Conservation (phyloP, 176 grass and related monocot species). For the Olyra latifolia region DNA sequence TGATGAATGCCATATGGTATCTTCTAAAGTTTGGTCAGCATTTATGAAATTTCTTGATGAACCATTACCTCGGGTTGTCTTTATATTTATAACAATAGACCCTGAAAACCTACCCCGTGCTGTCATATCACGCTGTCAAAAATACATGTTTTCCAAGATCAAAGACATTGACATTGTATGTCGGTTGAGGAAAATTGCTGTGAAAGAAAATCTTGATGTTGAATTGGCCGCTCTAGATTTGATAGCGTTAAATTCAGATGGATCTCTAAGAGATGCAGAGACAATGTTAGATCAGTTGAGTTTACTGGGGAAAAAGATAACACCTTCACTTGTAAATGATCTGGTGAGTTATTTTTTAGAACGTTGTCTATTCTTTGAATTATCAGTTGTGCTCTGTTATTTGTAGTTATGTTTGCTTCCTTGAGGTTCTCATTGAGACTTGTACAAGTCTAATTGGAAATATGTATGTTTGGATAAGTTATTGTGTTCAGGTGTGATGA, state of each 20-base stretch:
- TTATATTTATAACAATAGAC: slow-evolving; percentile 92
- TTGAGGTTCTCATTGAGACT: slow-evolving; percentile 2
- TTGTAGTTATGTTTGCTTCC: slow-evolving; percentile 19
- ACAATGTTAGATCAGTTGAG: slow-evolving; percentile 95
- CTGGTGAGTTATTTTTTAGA: slow-evolving; percentile 58
- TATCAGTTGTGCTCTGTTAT: slow-evolving; percentile 7
- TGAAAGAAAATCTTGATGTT: slow-evolving; percentile 74
- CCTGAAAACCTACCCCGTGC: slow-evolving; percentile 67
- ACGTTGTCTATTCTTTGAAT: slow-evolving; percentile 7
- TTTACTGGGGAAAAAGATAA: slow-evolving; percentile 91
- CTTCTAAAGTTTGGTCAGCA: slow-evolving; percentile 76
- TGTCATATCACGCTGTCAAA: slow-evolving; percentile 85
- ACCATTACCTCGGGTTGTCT: slow-evolving; percentile 69
- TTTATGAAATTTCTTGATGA: slow-evolving; percentile 95
- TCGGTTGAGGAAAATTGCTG: slow-evolving; percentile 66
- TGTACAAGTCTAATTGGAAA: slow-evolving; percentile 21
- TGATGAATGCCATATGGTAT: slow-evolving; percentile 93
- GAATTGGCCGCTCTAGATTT: slow-evolving; percentile 91
- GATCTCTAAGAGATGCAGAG: slow-evolving; percentile 92
- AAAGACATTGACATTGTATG: slow-evolving; percentile 83
- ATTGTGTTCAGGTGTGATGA: not conserved
- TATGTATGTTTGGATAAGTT: slow-evolving; percentile 22
- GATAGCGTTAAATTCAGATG: slow-evolving; percentile 83
- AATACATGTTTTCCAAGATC: slow-evolving; percentile 79
- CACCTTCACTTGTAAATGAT: slow-evolving; percentile 84